A percentile compares a stretch with the other conserved stretches of the same genome.
Evolutionary conservation across 2,329 filamentous ascomycete genomes (phyloP).

Genomic region (Aspergillus tanneri): DNA sequence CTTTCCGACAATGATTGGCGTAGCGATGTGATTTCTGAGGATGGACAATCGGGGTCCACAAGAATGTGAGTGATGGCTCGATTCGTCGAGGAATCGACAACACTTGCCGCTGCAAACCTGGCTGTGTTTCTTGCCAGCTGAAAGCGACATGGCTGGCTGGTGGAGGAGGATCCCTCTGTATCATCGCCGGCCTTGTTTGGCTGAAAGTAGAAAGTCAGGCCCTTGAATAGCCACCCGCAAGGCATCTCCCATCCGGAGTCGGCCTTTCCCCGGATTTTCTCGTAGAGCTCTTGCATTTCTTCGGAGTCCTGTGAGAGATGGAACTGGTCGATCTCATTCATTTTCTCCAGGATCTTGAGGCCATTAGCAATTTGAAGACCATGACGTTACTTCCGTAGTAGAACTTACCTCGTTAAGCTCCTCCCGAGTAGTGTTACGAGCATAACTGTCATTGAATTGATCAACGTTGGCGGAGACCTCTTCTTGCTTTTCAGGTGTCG

Average conservation of each 20-base stretch:
- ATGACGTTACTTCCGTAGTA: constrained; percentile 1
- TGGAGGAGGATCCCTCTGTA: not conserved
- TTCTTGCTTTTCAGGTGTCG: constrained; percentile 55
- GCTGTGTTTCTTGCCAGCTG: constrained; percentile 58
- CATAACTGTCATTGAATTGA: constrained; percentile 78
- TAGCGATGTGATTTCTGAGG: constrained; percentile 44
- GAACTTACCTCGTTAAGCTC: constrained; percentile 56
- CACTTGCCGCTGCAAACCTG: constrained; percentile 66
- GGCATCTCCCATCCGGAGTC: constrained; percentile 33
- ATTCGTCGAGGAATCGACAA: constrained; percentile 51
- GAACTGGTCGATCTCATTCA: constrained; percentile 29
- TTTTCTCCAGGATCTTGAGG: constrained; percentile 42
- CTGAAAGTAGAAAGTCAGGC: constrained; percentile 47
- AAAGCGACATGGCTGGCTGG: constrained; percentile 26
- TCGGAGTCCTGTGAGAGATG: constrained; percentile 45
- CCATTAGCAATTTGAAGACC: constrained; percentile 6
- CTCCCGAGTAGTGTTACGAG: constrained; percentile 63
- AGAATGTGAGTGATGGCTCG: constrained; percentile 69
- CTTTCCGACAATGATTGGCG: constrained; percentile 29
- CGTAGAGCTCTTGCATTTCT: constrained; percentile 58
- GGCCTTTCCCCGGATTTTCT: constrained; percentile 52
- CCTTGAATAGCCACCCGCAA: constrained; percentile 51
- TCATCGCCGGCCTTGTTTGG: not conserved
- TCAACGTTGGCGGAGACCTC: constrained; percentile 67
- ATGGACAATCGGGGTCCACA: constrained; percentile 51